phyloP scores from a whole-genome alignment of 768 basidiomycete genomes.

The Amanita jacksonii region DNA sequence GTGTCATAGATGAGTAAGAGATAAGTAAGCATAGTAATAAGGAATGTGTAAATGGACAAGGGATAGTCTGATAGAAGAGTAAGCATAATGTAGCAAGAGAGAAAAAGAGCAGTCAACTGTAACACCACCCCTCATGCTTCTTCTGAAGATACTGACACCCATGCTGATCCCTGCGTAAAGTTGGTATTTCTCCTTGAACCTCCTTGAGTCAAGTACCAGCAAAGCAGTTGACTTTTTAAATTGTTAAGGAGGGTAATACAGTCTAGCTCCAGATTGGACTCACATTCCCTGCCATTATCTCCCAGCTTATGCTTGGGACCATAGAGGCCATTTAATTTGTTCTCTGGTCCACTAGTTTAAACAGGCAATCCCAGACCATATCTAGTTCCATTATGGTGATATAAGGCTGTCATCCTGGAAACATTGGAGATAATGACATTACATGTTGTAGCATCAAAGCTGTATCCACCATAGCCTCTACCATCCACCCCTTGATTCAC shows the following conservation, averaged over 20 bases:
- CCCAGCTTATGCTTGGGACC: conserved; percentile 94
- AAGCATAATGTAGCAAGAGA: too few species aligned
- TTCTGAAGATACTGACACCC: conserved; percentile 98
- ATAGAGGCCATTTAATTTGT: conserved; percentile 84
- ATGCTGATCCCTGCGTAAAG: conserved; percentile 97
- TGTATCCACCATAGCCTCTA: conserved; percentile 47
- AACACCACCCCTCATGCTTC: conserved; percentile 86
- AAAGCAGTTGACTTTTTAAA: conserved; percentile 79
- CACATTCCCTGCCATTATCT: conserved; percentile 83
- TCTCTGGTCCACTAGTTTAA: conserved; percentile 44
- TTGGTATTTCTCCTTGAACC: conserved; percentile 87
- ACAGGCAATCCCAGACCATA: conserved; percentile 60
- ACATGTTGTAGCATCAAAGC: conserved; percentile 40
- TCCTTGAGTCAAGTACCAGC: conserved; percentile 94
- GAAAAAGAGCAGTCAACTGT: too few species aligned
- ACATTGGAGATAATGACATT: conserved; percentile 16
- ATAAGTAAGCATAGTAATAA: too few species aligned
- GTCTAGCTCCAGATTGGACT: conserved; percentile 11
- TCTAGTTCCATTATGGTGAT: conserved; percentile 69
- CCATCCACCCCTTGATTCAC: conserved; percentile 41
- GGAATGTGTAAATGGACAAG: too few species aligned
- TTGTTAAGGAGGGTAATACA: conserved; percentile 5
- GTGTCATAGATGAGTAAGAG: too few species aligned
- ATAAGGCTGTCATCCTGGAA: conserved; percentile 45
- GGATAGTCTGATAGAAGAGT: too few species aligned